phyloP scores from a whole-genome alignment of 2,329 filamentous ascomycete species.

The Fusarium sp. region DNA sequence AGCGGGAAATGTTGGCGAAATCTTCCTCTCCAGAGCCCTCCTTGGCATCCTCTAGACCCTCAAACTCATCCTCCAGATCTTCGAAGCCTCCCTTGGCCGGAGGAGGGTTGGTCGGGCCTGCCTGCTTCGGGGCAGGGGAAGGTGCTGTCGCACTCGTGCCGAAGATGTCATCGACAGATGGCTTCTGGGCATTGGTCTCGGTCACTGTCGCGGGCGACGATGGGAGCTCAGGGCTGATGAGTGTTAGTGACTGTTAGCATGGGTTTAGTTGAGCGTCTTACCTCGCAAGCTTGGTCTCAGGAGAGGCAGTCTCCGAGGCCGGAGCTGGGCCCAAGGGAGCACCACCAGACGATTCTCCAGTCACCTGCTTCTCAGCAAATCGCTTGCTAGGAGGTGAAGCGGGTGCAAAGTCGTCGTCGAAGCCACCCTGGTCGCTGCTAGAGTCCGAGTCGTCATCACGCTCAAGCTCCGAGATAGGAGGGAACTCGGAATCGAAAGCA shows the following conservation, averaged over 20 bases:
- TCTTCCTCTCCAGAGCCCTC: conserved; percentile 82
- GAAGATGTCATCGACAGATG: conserved; percentile 55
- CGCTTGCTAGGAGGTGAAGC: conserved; percentile 57
- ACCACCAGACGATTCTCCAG: conserved; percentile 24
- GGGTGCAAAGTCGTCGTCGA: conserved; percentile 91
- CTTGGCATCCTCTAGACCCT: conserved; percentile 83
- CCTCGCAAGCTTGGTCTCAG: conserved; percentile 40
- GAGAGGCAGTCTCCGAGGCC: conserved; percentile 37
- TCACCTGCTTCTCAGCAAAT: conserved; percentile 29
- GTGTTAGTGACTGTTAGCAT: conserved; percentile 15
- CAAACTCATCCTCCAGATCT: conserved; percentile 81
- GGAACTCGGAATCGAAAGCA: conserved; percentile 80
- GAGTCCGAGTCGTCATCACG: conserved; percentile 80
- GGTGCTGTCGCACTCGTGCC: conserved; percentile 46
- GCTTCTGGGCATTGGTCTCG: conserved; percentile 41
- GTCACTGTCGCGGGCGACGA: conserved; percentile 47
- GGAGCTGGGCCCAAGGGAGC: conserved; percentile 31
- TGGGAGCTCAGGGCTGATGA: conserved; percentile 42
- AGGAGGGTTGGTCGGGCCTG: conserved; percentile 47
- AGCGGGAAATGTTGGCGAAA: conserved; percentile 75
- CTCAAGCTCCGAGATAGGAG: conserved; percentile 87
- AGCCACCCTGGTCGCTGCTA: conserved; percentile 79
- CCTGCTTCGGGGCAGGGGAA: conserved; percentile 43
- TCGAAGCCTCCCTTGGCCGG: conserved; percentile 67
- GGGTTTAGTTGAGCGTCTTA: conserved; percentile 22